phyloP scores from a whole-genome alignment of 1,284 basidiomycete genomes.

The Farysia itapuensis region DNA sequence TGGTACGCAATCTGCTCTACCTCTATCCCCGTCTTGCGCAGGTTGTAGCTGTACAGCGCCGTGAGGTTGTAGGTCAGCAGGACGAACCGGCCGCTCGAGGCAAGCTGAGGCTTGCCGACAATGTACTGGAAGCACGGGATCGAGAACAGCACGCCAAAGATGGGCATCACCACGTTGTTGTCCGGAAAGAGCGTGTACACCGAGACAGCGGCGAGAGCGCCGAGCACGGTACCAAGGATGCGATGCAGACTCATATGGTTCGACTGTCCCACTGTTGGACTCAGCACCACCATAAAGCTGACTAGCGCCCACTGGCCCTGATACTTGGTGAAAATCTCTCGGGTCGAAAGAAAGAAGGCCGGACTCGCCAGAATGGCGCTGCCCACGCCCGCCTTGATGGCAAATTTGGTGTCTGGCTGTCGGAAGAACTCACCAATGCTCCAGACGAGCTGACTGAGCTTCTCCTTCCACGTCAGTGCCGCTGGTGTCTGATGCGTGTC shows the following conservation, averaged over 20 bases:
- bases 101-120: slow-evolving; percentile 65
- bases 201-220: slow-evolving; percentile 73
- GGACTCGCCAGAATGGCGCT: slow-evolving; percentile 79
- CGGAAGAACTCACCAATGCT: slow-evolving; percentile 70
- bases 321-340: slow-evolving; percentile 76
- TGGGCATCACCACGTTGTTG: slow-evolving; percentile 72
- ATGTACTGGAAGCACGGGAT: slow-evolving; percentile 93
- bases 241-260: slow-evolving; percentile 55
- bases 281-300: slow-evolving; percentile 67
- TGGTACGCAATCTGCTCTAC: slow-evolving; percentile 74
- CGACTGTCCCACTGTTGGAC: slow-evolving; percentile 53
- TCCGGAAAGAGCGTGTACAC: slow-evolving; percentile 73
- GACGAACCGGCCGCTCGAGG: slow-evolving; percentile 52
- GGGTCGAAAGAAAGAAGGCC: slow-evolving; percentile 77
- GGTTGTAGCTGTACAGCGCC: slow-evolving; percentile 73
- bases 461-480: slow-evolving; percentile 34
- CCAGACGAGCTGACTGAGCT: slow-evolving; percentile 69
- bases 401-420: slow-evolving; percentile 80
- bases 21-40: slow-evolving; percentile 71
- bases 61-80: slow-evolving; percentile 76
- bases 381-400: slow-evolving; percentile 74
- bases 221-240: slow-evolving; percentile 62
- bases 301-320: slow-evolving; percentile 93
- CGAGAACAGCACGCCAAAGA: slow-evolving; percentile 86
- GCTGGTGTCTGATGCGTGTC: slow-evolving; percentile 80